A percentile compares a stretch with the other conserved stretches of the same genome.
These are phyloP conservation scores for Cladophialophora bantiana DNA, from an alignment of 2,329 filamentous ascomycete genomes.

Conservation along the genomic window DNA sequence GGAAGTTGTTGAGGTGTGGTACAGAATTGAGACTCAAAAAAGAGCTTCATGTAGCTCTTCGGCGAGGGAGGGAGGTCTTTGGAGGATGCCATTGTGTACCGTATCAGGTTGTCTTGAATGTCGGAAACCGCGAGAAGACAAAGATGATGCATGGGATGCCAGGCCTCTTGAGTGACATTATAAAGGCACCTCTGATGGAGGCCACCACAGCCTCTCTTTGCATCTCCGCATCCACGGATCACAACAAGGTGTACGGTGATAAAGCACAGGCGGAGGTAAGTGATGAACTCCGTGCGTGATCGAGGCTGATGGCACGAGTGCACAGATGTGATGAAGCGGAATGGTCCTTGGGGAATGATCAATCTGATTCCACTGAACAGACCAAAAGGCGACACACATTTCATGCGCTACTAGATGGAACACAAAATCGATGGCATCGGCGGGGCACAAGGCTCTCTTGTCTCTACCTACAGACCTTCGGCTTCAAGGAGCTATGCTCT, in stretches of 20 bases:
- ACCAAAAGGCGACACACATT: not conserved
- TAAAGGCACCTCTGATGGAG: not conserved
- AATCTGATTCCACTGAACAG: not conserved
- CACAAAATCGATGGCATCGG: not conserved
- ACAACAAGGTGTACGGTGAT: not conserved
- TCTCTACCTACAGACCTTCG: not conserved
- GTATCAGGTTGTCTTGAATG: not conserved
- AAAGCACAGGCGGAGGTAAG: constrained; percentile 2
- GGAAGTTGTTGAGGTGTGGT: not conserved
- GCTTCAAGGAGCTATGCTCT: not conserved
- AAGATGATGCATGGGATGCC: not conserved
- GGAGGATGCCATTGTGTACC: not conserved
- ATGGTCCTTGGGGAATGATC: not conserved
- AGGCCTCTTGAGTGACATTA: not conserved
- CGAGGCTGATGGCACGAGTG: not conserved
- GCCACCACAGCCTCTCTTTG: not conserved
- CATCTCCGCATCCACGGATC: not conserved
- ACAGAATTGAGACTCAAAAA: not conserved
- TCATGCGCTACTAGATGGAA: not conserved
- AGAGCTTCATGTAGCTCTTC: not conserved
- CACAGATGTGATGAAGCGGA: not conserved
- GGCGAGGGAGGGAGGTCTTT: not conserved
- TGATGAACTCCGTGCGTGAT: not conserved
- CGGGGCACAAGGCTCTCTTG: not conserved
- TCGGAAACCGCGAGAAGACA: not conserved